phyloP scores from a whole-genome alignment of 441 rosid genomes.

The Populus hybrid region DNA sequence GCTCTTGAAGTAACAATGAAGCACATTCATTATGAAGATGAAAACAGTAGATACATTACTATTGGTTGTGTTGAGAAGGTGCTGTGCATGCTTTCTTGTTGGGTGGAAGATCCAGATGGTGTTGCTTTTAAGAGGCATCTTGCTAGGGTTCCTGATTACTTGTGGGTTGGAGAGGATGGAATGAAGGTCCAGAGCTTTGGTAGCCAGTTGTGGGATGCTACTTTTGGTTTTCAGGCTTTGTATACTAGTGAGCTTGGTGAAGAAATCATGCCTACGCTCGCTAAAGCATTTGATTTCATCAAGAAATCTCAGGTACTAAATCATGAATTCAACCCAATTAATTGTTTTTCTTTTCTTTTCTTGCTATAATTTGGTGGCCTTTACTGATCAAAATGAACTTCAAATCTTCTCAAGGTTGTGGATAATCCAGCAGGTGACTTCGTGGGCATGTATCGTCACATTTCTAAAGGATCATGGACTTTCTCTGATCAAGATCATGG shows the following conservation, averaged over 20 bases:
- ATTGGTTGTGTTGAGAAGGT: slow-evolving; percentile 56
- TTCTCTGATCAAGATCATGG: slow-evolving; percentile 35
- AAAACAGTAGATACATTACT: slow-evolving; percentile 51
- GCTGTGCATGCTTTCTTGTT: slow-evolving; percentile 51
- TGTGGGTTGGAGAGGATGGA: slow-evolving; percentile 69
- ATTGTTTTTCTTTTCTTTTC: no score
- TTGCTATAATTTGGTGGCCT: not conserved
- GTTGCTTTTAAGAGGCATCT: slow-evolving; percentile 50
- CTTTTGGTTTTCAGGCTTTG: slow-evolving; percentile 43
- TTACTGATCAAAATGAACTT: slow-evolving; percentile 14
- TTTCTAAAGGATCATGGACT: slow-evolving; percentile 30
- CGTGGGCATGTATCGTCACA: slow-evolving; percentile 20
- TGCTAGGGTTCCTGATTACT: slow-evolving; percentile 47
- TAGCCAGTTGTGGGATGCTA: slow-evolving; percentile 58
- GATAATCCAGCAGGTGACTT: slow-evolving; percentile 33
- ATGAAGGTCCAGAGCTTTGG: slow-evolving; percentile 57
- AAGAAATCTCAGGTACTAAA: slow-evolving; percentile 41
- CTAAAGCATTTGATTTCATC: slow-evolving; percentile 47
- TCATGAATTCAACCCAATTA: not conserved
- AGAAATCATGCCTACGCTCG: slow-evolving; percentile 33
- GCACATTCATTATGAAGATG: slow-evolving; percentile 57
- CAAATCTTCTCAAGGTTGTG: slow-evolving; percentile 27
- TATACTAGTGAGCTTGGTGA: slow-evolving; percentile 31
- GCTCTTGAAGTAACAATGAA: slow-evolving; percentile 47
- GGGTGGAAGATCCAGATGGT: slow-evolving; percentile 62